Evolutionary conservation across 306 rosid genomes (phyloP).

Genomic region (Dicorynia guianensis): DNA sequence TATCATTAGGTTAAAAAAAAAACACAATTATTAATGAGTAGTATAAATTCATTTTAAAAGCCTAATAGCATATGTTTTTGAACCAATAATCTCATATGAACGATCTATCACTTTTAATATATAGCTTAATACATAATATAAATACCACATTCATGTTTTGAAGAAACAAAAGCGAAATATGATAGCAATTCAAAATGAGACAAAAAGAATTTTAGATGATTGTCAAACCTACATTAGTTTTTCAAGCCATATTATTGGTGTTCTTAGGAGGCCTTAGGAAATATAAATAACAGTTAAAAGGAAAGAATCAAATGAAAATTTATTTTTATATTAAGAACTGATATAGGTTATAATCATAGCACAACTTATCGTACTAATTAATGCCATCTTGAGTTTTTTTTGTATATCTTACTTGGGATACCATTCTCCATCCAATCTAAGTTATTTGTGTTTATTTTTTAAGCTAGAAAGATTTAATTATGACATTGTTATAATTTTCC

Average conservation of each 20-base stretch:
- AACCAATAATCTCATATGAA: no score
- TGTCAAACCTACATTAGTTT: background rate
- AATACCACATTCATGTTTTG: no score
- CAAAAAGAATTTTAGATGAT: no score
- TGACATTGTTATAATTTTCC: constrained; percentile 39
- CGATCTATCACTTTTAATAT: no score
- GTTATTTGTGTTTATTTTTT: constrained; percentile 34
- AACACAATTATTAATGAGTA: no score
- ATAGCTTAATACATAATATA: no score
- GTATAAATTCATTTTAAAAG: no score
- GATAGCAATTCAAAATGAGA: no score
- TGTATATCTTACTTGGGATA: constrained; percentile 30
- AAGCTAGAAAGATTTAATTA: constrained; percentile 44
- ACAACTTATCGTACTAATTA: constrained; percentile 11
- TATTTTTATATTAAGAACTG: background rate
- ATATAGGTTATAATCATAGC: background rate
- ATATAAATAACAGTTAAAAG: background rate
- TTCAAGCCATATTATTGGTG: background rate
- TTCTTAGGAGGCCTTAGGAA: background rate
- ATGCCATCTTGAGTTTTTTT: constrained; percentile 37
- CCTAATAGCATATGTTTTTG: no score
- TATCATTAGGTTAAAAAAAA: no score
- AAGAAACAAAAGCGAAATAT: no score
- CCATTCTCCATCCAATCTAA: constrained; percentile 37
- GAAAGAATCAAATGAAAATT: background rate